Conservation (phyloP, 345 rosid species). For the Murraya paniculata region DNA sequence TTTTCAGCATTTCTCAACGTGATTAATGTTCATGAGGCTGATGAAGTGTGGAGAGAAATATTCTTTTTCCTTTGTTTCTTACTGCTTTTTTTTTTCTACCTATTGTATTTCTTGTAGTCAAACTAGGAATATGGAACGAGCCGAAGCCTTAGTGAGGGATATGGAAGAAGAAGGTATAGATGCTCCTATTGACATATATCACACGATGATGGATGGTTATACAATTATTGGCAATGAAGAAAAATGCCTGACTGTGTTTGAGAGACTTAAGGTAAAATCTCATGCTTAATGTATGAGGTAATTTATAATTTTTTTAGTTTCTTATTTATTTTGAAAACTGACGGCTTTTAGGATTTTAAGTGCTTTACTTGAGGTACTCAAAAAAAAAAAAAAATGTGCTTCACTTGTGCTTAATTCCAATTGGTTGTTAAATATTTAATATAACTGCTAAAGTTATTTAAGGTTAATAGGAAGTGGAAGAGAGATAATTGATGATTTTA, state of each 20-base stretch:
- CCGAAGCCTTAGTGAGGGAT: constrained; percentile 85
- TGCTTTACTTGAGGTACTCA: no score
- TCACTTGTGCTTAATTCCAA: background rate
- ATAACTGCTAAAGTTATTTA: background rate
- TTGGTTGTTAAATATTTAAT: background rate
- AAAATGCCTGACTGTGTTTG: constrained; percentile 80
- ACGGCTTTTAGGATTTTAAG: background rate
- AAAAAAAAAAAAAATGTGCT: no score
- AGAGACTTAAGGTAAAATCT: constrained; percentile 75
- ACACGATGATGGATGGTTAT: constrained; percentile 99
- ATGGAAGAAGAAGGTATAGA: constrained; percentile 98
- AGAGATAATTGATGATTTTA: background rate
- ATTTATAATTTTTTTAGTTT: background rate
- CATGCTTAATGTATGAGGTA: background rate
- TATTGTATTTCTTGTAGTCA: constrained; percentile 48
- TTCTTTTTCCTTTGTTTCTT: background rate
- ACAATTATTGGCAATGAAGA: constrained; percentile 75
- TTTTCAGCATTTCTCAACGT: background rate
- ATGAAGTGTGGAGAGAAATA: background rate
- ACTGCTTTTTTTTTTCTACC: background rate
- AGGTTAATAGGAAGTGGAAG: background rate
- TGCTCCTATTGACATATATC: constrained; percentile 87
- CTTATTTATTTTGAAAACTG: background rate
- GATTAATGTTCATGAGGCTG: background rate
- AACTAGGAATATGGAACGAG: constrained; percentile 69